Evolutionary conservation across 2,329 filamentous ascomycete genomes (phyloP).

Genomic region (Pyricularia sp.): DNA sequence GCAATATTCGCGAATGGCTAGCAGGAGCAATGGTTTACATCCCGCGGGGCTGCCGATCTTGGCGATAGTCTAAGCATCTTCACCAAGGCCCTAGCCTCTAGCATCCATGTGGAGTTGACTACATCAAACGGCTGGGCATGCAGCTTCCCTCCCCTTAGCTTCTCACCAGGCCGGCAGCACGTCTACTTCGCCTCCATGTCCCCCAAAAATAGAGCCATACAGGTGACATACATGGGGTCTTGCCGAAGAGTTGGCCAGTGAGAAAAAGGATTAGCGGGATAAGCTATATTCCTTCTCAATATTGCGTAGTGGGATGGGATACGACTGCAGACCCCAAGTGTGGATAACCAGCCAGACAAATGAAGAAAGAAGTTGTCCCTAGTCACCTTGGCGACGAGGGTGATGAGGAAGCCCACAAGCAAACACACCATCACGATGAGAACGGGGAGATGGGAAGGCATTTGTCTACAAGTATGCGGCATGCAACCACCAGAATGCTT

Average conservation of each 20-base stretch:
- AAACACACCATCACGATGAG: not conserved
- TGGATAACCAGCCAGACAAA: not conserved
- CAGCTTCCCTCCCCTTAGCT: not conserved
- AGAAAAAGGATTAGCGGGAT: not conserved
- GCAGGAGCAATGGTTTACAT: not conserved
- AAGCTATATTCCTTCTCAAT: not conserved
- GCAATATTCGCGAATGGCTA: not conserved
- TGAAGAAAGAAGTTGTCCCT: not conserved
- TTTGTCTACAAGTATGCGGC: not conserved
- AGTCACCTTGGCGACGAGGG: not conserved
- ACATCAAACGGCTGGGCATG: not conserved
- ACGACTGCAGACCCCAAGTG: not conserved
- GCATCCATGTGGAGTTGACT: not conserved
- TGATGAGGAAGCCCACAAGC: not conserved
- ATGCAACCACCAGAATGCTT: not conserved
- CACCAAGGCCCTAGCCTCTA: not conserved
- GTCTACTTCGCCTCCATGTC: not conserved
- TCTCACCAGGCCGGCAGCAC: not conserved
- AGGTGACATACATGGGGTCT: not conserved
- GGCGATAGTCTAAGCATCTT: not conserved
- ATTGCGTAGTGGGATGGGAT: not conserved
- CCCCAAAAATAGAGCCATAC: not conserved
- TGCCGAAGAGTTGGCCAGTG: not conserved
- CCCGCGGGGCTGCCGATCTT: not conserved
- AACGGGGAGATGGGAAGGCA: not conserved